Conservation (phyloP, 2,329 filamentous ascomycete species). For the Neonectria faginata region DNA sequence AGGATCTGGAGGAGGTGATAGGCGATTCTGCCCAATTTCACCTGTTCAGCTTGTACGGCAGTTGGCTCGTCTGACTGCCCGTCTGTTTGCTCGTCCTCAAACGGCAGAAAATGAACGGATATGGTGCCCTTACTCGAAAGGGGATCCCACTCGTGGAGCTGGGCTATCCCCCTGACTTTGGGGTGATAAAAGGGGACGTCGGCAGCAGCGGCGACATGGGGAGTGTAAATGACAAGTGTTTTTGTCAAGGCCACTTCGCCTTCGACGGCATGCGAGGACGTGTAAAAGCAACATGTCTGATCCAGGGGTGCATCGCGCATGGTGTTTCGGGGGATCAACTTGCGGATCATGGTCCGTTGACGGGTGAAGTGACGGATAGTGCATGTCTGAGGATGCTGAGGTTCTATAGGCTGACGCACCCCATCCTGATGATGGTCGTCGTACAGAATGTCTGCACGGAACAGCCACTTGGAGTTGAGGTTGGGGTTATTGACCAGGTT, state of each 20-base stretch:
- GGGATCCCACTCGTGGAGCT: slow-evolving; percentile 75
- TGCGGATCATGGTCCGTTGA: slow-evolving; percentile 76
- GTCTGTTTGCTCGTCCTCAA: slow-evolving; percentile 46
- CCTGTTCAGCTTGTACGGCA: slow-evolving; percentile 33
- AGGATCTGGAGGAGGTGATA: slow-evolving; percentile 75
- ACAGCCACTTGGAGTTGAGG: slow-evolving; percentile 80
- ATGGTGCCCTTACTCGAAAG: slow-evolving; percentile 59
- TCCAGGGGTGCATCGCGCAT: slow-evolving; percentile 79
- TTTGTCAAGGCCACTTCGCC: slow-evolving; percentile 44
- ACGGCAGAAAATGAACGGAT: slow-evolving; percentile 72
- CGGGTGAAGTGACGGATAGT: slow-evolving; percentile 51
- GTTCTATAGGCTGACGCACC: not conserved
- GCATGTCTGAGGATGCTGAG: slow-evolving; percentile 22
- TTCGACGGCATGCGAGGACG: slow-evolving; percentile 36
- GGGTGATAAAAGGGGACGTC: slow-evolving; percentile 92
- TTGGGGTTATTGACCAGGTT: slow-evolving; percentile 85
- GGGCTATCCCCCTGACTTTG: slow-evolving; percentile 77
- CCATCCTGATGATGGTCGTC: slow-evolving; percentile 40
- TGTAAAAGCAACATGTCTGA: slow-evolving; percentile 85
- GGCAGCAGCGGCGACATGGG: slow-evolving; percentile 71
- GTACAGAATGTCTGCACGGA: slow-evolving; percentile 79
- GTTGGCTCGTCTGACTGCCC: not conserved
- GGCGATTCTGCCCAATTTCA: slow-evolving; percentile 74
- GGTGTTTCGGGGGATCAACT: slow-evolving; percentile 84
- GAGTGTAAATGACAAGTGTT: slow-evolving; percentile 76